Percentiles rank a stretch among this genome's conserved stretches.
Conservation (phyloP, 2,329 filamentous ascomycete genomes). For the Aspergillus clavatus region DNA sequence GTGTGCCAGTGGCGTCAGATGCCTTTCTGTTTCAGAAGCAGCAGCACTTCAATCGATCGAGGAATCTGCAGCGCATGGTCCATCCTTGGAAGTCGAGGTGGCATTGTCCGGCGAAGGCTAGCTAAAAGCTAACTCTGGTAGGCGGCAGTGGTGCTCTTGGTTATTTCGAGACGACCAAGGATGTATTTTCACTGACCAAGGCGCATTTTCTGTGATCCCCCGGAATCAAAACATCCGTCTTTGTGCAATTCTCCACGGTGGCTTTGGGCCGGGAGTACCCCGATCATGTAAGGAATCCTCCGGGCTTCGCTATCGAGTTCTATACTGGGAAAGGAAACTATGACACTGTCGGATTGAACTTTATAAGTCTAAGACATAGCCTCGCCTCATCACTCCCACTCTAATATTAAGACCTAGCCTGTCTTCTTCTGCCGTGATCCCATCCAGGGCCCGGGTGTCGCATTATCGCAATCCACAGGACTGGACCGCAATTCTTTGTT, state of each 20-base stretch:
- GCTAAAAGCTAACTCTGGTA: background rate
- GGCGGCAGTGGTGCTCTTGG: conserved; percentile 22
- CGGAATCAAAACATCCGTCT: conserved; percentile 42
- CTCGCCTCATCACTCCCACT: background rate
- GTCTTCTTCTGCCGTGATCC: conserved; percentile 49
- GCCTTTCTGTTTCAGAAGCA: conserved; percentile 53
- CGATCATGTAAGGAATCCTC: conserved; percentile 44
- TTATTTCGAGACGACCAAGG: conserved; percentile 23
- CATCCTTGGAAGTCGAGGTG: conserved; percentile 24
- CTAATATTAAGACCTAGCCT: conserved; percentile 24
- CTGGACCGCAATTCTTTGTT: conserved; percentile 48
- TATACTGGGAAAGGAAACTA: conserved; percentile 48
- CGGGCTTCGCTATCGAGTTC: conserved; percentile 49
- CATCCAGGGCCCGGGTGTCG: conserved; percentile 45
- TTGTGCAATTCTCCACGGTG: conserved; percentile 45
- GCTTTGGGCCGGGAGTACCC: conserved; percentile 42
- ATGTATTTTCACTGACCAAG: conserved; percentile 16
- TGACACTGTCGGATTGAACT: conserved; percentile 47
- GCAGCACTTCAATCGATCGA: conserved; percentile 54
- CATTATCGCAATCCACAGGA: conserved; percentile 46
- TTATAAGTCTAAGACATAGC: conserved; percentile 21
- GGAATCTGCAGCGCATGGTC: conserved; percentile 44
- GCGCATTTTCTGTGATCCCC: conserved; percentile 39
- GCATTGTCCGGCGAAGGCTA: too few relatives aligned
- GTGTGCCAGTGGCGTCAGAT: conserved; percentile 49